phyloP scores from a whole-genome alignment of 2,329 filamentous ascomycete species.

The Cercospora sp. region DNA sequence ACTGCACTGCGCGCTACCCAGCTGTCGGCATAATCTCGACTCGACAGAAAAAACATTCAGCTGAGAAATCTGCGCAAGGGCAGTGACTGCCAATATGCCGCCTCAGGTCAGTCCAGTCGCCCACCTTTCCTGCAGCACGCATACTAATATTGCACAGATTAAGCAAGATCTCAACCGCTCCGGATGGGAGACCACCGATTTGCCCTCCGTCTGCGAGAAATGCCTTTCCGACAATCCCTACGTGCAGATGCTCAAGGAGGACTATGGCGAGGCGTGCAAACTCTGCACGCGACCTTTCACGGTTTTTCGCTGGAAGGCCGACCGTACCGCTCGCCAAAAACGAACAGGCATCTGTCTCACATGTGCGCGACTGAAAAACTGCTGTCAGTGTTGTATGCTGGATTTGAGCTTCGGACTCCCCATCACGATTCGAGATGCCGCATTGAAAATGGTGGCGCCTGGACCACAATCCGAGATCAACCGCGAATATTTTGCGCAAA shows the following conservation, averaged over 20 bases:
- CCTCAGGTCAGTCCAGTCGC: neutral
- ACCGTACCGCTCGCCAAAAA: constrained; percentile 87
- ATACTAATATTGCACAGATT: constrained; percentile 79
- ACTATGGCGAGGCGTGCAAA: constrained; percentile 72
- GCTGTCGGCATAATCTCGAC: no score
- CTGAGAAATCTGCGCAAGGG: no score
- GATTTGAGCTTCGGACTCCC: constrained; percentile 94
- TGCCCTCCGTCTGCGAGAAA: constrained; percentile 84
- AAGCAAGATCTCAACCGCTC: constrained; percentile 94
- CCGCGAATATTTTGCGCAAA: constrained; percentile 95
- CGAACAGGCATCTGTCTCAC: constrained; percentile 94
- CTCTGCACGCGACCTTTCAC: constrained; percentile 93
- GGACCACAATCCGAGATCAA: constrained; percentile 92
- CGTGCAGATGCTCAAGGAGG: constrained; percentile 98
- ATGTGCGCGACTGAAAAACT: constrained; percentile 96
- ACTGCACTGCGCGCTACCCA: no score
- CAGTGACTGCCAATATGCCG: neutral
- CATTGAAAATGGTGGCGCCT: constrained; percentile 94
- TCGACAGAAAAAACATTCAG: no score
- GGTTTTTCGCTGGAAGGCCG: constrained; percentile 90
- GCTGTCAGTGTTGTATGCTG: constrained; percentile 98
- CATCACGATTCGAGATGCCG: constrained; percentile 91
- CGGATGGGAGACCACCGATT: constrained; percentile 92
- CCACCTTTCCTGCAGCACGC: neutral
- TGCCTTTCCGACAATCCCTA: constrained; percentile 96